phyloP scores from a whole-genome alignment of 2,329 filamentous ascomycete species.

The Aureobasidium sp. region DNA sequence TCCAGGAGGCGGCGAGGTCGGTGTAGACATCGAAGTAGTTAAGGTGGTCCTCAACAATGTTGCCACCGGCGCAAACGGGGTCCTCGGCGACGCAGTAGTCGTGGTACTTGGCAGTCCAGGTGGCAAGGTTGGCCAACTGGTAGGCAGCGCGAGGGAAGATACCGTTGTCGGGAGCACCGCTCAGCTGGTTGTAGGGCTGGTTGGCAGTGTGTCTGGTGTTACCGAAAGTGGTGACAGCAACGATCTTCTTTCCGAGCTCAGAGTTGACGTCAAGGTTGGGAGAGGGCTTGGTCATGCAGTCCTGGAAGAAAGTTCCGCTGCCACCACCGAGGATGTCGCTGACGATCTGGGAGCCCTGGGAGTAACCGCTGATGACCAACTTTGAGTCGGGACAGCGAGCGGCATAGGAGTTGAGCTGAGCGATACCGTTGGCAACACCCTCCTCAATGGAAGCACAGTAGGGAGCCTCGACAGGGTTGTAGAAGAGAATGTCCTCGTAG shows the following conservation, averaged over 20 bases:
- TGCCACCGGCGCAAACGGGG: constrained; percentile 34
- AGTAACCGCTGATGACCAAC: constrained; percentile 37
- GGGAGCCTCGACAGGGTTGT: constrained; percentile 15
- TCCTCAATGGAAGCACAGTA: constrained; percentile 19
- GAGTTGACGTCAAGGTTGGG: constrained; percentile 15
- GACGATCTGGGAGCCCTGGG: constrained; percentile 29
- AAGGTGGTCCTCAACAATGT: constrained; percentile 27
- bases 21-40: constrained; percentile 32
- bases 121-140: constrained; percentile 16
- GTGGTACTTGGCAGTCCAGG: constrained; percentile 25
- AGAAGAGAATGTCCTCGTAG: constrained; percentile 26
- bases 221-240: constrained; percentile 18
- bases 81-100: constrained; percentile 33
- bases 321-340: constrained; percentile 18
- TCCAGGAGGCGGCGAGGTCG: constrained; percentile 23
- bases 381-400: constrained; percentile 33
- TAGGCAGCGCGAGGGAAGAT: constrained; percentile 16
- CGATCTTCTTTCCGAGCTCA: constrained; percentile 16
- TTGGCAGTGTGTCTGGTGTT: constrained; percentile 17
- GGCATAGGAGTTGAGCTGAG: constrained; percentile 29
- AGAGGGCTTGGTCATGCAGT: constrained; percentile 25
- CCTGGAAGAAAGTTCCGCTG: constrained; percentile 29
- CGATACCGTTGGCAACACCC: constrained; percentile 6
- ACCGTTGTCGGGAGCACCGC: constrained; percentile 16
- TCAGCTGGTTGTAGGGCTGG: constrained; percentile 19